Evolutionary conservation across 2,329 filamentous ascomycete genomes (phyloP).

Genomic region (Podosphaera xanthii): DNA sequence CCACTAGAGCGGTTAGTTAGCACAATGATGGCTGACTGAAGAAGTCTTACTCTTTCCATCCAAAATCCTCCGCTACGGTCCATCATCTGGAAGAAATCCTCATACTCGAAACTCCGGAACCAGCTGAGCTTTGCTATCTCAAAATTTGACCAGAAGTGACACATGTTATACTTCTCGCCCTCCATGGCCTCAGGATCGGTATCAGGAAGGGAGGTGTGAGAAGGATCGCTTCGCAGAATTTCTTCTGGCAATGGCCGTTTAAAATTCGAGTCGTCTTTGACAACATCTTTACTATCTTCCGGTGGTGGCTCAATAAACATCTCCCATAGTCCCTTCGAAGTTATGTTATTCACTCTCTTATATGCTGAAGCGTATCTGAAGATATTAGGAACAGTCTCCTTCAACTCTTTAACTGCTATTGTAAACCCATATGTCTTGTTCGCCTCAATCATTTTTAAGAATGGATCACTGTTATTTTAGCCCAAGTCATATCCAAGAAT

Average conservation of each 20-base stretch:
- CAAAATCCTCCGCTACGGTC: conserved; percentile 94
- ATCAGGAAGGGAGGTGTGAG: conserved; percentile 45
- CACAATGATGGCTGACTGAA: conserved; percentile 1
- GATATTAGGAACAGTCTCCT: conserved; percentile 94
- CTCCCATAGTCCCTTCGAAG: conserved; percentile 86
- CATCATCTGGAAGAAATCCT: conserved; percentile 98
- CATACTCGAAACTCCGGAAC: conserved; percentile 93
- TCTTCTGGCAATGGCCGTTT: conserved; percentile 57
- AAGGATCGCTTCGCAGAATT: conserved; percentile 53
- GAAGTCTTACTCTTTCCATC: conserved; percentile 69
- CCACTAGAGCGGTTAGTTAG: conserved; percentile 37
- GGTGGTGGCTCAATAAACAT: conserved; percentile 79
- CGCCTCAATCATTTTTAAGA: conserved; percentile 74
- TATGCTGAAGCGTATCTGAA: conserved; percentile 98
- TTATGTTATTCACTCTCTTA: conserved; percentile 76
- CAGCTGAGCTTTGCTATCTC: conserved; percentile 88
- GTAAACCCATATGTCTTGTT: conserved; percentile 99
- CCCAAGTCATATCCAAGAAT: not conserved
- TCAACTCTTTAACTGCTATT: conserved; percentile 92
- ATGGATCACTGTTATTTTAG: conserved; percentile 51
- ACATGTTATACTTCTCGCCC: conserved; percentile 98
- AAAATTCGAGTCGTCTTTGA: conserved; percentile 38
- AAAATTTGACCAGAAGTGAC: conserved; percentile 99
- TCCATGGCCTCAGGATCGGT: conserved; percentile 90
- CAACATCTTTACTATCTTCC: conserved; percentile 29